Evolutionary conservation across 106 monocot species (phyloP).

Genomic region (Posidonia australis): DNA sequence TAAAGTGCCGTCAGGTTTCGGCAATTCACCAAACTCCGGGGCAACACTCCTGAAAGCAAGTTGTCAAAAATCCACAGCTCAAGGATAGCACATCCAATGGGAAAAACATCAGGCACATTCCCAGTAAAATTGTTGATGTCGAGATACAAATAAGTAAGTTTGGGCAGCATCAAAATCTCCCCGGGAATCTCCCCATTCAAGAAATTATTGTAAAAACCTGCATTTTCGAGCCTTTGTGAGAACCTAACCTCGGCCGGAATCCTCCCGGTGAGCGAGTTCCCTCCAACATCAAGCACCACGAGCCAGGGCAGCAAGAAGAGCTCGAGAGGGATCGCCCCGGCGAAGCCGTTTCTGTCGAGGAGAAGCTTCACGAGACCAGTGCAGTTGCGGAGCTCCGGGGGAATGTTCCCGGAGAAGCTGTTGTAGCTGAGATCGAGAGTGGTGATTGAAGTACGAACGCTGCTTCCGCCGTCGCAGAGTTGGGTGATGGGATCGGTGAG

Average conservation of each 20-base stretch:
- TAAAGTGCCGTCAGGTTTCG: constrained; percentile 22
- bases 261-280: constrained; percentile 38
- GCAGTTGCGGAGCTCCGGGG: constrained; percentile 13
- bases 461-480: no score
- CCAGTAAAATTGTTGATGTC: constrained; percentile 58
- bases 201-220: constrained; percentile 30
- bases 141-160: constrained; percentile 33
- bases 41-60: constrained; percentile 36
- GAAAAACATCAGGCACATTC: constrained; percentile 31
- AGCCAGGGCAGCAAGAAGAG: constrained; percentile 30
- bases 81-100: constrained; percentile 18
- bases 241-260: constrained; percentile 32
- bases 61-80: constrained; percentile 36
- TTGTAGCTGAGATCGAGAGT: constrained; percentile 45
- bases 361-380: constrained; percentile 7
- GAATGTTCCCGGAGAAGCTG: constrained; percentile 43
- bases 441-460: constrained; percentile 15
- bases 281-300: constrained; percentile 24
- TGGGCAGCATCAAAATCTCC: constrained; percentile 35
- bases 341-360: constrained; percentile 24
- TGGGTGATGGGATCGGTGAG: constrained; percentile 5
- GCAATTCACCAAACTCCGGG: constrained; percentile 35
- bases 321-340: constrained; percentile 22
- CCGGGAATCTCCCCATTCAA: constrained; percentile 51
- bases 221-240: constrained; percentile 20